Evolutionary conservation across 768 basidiomycete species (phyloP).

Genomic region (Megacollybia marginata): DNA sequence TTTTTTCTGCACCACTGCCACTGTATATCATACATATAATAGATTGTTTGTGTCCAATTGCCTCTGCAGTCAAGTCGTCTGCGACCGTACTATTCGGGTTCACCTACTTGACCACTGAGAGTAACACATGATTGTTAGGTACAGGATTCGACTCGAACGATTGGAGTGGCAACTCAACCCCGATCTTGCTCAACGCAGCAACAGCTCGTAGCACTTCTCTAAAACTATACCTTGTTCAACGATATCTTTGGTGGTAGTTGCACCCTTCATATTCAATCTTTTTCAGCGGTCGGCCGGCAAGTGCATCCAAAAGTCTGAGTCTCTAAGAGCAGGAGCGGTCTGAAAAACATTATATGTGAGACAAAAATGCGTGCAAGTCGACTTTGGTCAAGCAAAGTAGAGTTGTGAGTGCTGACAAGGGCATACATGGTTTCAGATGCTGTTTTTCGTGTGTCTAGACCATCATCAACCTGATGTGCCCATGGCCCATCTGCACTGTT

Average conservation of each 20-base stretch:
- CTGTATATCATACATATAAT: too few species aligned
- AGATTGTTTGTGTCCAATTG: too few species aligned
- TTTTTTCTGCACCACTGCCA: too few species aligned
- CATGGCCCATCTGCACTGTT: constrained; percentile 97
- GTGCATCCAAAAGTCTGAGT: constrained; percentile 79
- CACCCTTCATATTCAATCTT: constrained; percentile 88
- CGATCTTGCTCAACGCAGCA: constrained; percentile 77
- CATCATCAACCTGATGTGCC: constrained; percentile 96
- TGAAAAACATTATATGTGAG: constrained; percentile 92
- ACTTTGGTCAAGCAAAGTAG: constrained; percentile 68
- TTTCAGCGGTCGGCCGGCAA: constrained; percentile 76
- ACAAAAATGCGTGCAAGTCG: constrained; percentile 81
- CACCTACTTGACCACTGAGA: too few species aligned
- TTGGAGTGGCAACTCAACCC: constrained; percentile 45
- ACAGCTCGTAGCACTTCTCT: constrained; percentile 89
- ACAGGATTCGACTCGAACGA: too few species aligned
- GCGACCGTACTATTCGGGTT: too few species aligned
- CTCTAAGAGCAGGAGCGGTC: constrained; percentile 78
- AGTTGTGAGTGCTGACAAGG: constrained; percentile 44
- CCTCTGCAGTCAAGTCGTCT: too few species aligned
- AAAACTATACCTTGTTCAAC: constrained; percentile 88
- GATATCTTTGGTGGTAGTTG: constrained; percentile 86
- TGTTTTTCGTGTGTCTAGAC: constrained; percentile 91
- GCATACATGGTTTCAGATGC: constrained; percentile 98
- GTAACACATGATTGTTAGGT: too few species aligned